Evolutionary conservation across 371 early-diverging fungal genomes (phyloP).

Genomic region (Zychaea mexicana): DNA sequence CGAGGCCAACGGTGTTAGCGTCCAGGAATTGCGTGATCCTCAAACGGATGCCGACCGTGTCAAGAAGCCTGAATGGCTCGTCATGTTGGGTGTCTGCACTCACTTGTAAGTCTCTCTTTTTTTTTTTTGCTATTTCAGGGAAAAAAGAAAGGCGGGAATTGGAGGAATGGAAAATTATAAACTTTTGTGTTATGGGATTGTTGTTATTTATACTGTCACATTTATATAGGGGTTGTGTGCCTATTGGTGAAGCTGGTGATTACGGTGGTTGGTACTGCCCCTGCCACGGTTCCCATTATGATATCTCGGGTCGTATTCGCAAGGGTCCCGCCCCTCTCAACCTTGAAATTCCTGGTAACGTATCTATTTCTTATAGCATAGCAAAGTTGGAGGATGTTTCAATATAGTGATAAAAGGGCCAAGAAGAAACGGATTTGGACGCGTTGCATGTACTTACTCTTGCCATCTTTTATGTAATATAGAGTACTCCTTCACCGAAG

Average conservation of each 20-base stretch:
- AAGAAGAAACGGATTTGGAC: neutral
- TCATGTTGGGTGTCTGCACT: constrained; percentile 98
- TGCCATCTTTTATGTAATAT: too few relatives aligned
- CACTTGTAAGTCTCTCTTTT: constrained; percentile 71
- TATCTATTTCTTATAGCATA: constrained; percentile 3
- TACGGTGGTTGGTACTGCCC: constrained; percentile 99
- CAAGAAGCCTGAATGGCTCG: constrained; percentile 94
- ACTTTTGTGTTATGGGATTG: neutral
- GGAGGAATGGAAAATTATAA: neutral
- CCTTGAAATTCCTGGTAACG: constrained; percentile 91
- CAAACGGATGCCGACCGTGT: constrained; percentile 91
- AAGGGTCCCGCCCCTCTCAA: constrained; percentile 99
- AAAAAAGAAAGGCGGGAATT: neutral
- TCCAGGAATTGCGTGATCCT: constrained; percentile 87
- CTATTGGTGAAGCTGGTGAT: constrained; percentile 97
- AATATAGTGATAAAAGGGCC: neutral
- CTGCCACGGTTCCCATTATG: constrained; percentile 98
- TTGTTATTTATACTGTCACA: neutral
- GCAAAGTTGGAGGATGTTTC: neutral
- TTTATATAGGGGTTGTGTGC: constrained; percentile 87
- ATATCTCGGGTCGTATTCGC: constrained; percentile 94
- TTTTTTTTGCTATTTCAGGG: neutral
- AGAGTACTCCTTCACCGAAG: constrained; percentile 53
- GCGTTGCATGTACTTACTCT: neutral
- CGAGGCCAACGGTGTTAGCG: constrained; percentile 86